Base-by-base conservation (phyloP, 1,284 basidiomycete species). In the Pseudozyma tsukubaensis region DNA sequence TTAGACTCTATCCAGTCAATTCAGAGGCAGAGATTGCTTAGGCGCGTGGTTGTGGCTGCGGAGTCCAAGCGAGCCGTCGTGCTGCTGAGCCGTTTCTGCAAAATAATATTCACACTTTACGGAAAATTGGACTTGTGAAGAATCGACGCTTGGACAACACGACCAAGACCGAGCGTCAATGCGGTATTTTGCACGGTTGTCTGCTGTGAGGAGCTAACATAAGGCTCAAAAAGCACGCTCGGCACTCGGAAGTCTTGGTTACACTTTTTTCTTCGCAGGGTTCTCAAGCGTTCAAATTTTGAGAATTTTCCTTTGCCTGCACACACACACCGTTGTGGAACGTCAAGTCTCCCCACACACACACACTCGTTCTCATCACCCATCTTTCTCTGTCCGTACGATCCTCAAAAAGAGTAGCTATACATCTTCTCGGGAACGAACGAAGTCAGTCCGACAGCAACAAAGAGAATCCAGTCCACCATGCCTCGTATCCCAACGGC, bases 401-500 rank as follows among this genome's bases (percentile, higher is more conserved):
- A 39, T n/a, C 11, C 37, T 13, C 37, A 2, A n/a, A n/a, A 39
- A 39, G 11, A 12, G 16, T n/a, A n/a, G 37, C 37, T 13, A 13
- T 8, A 50, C 34, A 36, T 12, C 24, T 18, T 12, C 12, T 35
- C 47, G 24, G 10, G 16, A 35, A 16, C 29, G 13, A 11, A 35
- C 29, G 21, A 21, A 10, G 11, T 3, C 24, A 6, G 24, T 21
- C n/a, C 21, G 24, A 34, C 19, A 24, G 13, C 29, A 49, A 32
- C 3, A 29, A 19, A 8, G 7, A 34, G 21, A 39, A 13, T 45
- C n/a, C 21, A 40, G 50, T 34, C 37, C 64, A 50, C 4, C 56
- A 78, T 78, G 77, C 77, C 77, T 21, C 69, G 74, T 13, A 70
- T 70, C 16, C 67, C 73, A 11, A 59, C 71, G 43, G 50, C 71